These are phyloP conservation scores for Thecamonas trahens DNA, from an alignment of 78 protist genomes.

Conservation along the genomic window DNA sequence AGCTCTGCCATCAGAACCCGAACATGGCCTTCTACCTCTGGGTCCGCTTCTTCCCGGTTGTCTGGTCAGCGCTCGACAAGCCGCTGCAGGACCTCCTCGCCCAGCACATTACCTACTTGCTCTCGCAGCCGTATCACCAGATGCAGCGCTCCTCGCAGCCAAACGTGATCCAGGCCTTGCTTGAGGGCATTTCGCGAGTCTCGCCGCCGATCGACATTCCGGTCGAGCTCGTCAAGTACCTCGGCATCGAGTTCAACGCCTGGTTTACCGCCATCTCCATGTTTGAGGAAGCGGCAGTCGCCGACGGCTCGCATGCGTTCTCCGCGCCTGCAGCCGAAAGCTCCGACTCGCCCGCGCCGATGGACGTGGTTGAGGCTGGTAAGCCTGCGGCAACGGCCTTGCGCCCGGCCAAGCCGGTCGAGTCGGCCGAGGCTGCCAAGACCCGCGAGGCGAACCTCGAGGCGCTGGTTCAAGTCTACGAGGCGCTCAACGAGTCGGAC, in stretches of 20 bases:
- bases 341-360: neutral
- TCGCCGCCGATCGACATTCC: slow-evolving; percentile 44
- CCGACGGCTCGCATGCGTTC: neutral
- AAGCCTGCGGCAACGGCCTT: neutral
- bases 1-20: too few relatives aligned
- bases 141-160: slow-evolving; percentile 8
- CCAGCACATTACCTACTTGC: neutral
- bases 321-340: neutral
- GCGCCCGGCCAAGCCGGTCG: neutral
- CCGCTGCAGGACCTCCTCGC: too few relatives aligned
- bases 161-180: slow-evolving; percentile 47
- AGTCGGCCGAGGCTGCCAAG: neutral
- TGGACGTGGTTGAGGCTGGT: slow-evolving; percentile 1
- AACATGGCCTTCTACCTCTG: too few relatives aligned
- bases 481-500: slow-evolving; percentile 33
- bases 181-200: slow-evolving; percentile 41
- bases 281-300: slow-evolving; percentile 19
- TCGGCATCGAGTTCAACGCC: slow-evolving; percentile 54
- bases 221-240: slow-evolving; percentile 35
- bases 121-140: slow-evolving; percentile 6
- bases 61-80: too few relatives aligned
- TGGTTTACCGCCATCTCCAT: slow-evolving; percentile 48
- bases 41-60: too few relatives aligned
- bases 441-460: neutral
- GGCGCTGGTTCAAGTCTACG: too few relatives aligned